Evolutionary conservation across 2,329 filamentous ascomycete species (phyloP).

Genomic region (Aspergillus sp.): DNA sequence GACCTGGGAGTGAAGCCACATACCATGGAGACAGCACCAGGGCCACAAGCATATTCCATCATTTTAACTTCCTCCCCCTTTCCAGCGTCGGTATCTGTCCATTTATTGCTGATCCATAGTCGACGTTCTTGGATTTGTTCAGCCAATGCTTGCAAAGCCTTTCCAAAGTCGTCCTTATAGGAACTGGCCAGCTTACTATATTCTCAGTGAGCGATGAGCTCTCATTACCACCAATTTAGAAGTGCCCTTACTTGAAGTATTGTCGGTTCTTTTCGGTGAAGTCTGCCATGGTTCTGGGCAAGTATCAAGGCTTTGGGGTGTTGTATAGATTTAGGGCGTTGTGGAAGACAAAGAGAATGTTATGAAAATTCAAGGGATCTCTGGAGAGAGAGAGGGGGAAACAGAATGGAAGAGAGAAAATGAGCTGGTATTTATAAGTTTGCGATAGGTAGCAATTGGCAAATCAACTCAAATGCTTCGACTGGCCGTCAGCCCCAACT

Average conservation of each 20-base stretch:
- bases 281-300: constrained; percentile 22
- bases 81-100: constrained; percentile 32
- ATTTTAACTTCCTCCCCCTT: constrained; percentile 43
- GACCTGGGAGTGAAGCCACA: constrained; percentile 16
- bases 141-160: constrained; percentile 51
- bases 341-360: neutral
- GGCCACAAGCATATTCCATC: constrained; percentile 74
- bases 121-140: constrained; percentile 49
- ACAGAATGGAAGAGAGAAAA: neutral
- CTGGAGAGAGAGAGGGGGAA: neutral
- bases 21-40: constrained; percentile 62
- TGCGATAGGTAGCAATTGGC: neutral
- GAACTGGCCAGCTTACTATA: constrained; percentile 48
- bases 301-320: neutral
- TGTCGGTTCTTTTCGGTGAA: constrained; percentile 33
- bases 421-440: neutral
- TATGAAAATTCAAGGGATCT: too few species aligned
- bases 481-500: neutral
- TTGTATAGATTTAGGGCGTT: neutral
- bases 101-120: constrained; percentile 60
- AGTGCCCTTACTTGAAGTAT: constrained; percentile 36
- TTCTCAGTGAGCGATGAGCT: neutral
- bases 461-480: too few species aligned
- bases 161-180: constrained; percentile 56
- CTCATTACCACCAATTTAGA: neutral